phyloP scores from a whole-genome alignment of 768 basidiomycete species.

The Boletus subcaerulescens region DNA sequence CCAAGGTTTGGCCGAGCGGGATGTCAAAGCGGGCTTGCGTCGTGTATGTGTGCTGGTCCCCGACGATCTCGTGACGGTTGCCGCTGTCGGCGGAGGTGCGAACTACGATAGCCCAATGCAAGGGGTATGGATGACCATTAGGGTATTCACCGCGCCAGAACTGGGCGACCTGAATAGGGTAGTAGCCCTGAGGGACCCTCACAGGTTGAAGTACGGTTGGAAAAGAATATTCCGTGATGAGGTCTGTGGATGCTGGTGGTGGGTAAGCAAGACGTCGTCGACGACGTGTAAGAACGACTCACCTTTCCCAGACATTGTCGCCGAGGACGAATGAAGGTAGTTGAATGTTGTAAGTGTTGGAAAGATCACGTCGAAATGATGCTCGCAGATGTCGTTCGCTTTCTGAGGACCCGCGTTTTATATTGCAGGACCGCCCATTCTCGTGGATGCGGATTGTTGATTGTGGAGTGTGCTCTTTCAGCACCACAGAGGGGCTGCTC shows the following conservation, averaged over 20 bases:
- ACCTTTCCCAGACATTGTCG: slow-evolving; percentile 1
- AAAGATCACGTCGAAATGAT: neutral
- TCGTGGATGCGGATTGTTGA: neutral
- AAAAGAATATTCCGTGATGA: neutral
- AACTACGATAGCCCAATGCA: slow-evolving; percentile 29
- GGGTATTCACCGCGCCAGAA: slow-evolving; percentile 26
- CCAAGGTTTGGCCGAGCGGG: neutral
- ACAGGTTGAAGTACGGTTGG: slow-evolving; percentile 17
- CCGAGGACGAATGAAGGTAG: neutral
- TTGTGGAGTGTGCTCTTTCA: neutral
- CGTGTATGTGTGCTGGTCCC: slow-evolving; percentile 18
- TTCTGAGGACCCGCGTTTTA: slow-evolving; percentile 1
- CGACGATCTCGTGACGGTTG: slow-evolving; percentile 25
- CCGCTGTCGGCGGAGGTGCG: slow-evolving; percentile 18
- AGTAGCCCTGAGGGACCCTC: slow-evolving; percentile 14
- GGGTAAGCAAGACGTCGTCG: neutral
- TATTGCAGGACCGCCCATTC: neutral
- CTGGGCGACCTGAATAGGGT: slow-evolving; percentile 26
- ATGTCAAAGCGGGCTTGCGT: slow-evolving; percentile 11
- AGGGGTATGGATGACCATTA: slow-evolving; percentile 5
- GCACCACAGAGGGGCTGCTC: neutral
- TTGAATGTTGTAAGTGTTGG: neutral
- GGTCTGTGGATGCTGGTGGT: neutral
- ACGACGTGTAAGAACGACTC: neutral
- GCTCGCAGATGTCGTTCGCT: neutral